These are phyloP conservation scores for Trichoderma harzianum DNA, from an alignment of 2,329 filamentous ascomycete species.

Conservation along the genomic window DNA sequence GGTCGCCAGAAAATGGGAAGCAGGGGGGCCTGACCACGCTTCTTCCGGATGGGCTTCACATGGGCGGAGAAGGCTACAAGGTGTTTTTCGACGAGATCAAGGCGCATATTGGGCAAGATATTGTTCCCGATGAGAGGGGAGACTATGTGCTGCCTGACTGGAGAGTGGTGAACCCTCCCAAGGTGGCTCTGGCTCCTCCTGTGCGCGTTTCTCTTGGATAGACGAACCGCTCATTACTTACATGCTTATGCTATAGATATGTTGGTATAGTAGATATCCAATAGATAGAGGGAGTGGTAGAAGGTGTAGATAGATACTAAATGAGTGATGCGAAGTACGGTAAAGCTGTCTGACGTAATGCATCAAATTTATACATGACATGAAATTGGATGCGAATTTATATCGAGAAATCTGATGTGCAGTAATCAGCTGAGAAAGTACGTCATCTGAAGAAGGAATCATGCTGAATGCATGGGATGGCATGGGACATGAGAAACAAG, in stretches of 20 bases:
- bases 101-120: conserved; percentile 47
- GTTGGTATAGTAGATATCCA: neutral
- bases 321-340: neutral
- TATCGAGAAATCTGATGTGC: neutral
- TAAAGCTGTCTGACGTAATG: neutral
- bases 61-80: conserved; percentile 52
- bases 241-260: neutral
- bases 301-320: neutral
- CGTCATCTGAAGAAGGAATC: neutral
- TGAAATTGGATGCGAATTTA: neutral
- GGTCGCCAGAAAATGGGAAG: conserved; percentile 48
- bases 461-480: neutral
- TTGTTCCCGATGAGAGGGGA: conserved; percentile 36
- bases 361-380: neutral
- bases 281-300: neutral
- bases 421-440: neutral
- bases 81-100: conserved; percentile 49
- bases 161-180: conserved; percentile 5
- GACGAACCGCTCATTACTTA: neutral
- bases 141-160: conserved; percentile 45
- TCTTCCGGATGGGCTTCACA: conserved; percentile 57
- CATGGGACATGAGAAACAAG: neutral
- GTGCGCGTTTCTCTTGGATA: neutral
- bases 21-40: conserved; percentile 50
- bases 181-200: neutral